These are phyloP conservation scores for Apiospora hydei DNA, from an alignment of 2,329 filamentous ascomycete species.

Conservation along the genomic window DNA sequence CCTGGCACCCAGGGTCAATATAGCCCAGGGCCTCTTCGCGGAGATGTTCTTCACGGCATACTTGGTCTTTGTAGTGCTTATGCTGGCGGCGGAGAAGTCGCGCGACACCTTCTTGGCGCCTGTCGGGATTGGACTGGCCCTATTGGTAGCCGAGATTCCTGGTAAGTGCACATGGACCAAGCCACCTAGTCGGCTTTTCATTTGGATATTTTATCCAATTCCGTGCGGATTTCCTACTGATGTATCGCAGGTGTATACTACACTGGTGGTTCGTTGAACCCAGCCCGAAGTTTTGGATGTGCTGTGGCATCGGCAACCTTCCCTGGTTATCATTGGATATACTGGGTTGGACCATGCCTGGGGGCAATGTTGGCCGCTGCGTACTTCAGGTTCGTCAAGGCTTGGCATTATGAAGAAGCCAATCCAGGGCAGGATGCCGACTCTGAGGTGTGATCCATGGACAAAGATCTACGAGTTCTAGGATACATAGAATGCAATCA, in stretches of 20 bases:
- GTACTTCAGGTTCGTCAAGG: conserved; percentile 51
- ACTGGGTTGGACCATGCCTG: conserved; percentile 53
- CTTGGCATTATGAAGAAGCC: conserved; percentile 49
- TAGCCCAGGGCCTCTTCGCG: conserved; percentile 64
- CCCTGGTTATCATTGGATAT: conserved; percentile 51
- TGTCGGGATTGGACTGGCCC: conserved; percentile 69
- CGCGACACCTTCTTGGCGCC: conserved; percentile 71
- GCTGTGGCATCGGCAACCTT: conserved; percentile 47
- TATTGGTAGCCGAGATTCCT: conserved; percentile 61
- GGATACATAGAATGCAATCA: not conserved
- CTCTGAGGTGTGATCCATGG: not conserved
- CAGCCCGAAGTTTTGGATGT: conserved; percentile 52
- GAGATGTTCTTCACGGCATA: conserved; percentile 68
- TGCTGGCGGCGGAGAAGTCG: conserved; percentile 73
- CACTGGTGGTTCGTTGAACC: conserved; percentile 51
- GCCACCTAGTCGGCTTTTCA: not conserved
- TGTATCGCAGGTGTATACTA: conserved; percentile 44
- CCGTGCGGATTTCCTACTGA: not conserved
- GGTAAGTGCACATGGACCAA: conserved; percentile 37
- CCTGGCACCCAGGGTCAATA: conserved; percentile 35
- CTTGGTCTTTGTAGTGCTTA: conserved; percentile 66
- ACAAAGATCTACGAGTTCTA: not conserved
- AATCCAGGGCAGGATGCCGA: conserved; percentile 46
- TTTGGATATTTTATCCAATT: not conserved
- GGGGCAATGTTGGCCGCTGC: conserved; percentile 50